These are phyloP conservation scores for Lactarius sp. DNA, from an alignment of 768 basidiomycete species.

Conservation along the genomic window DNA sequence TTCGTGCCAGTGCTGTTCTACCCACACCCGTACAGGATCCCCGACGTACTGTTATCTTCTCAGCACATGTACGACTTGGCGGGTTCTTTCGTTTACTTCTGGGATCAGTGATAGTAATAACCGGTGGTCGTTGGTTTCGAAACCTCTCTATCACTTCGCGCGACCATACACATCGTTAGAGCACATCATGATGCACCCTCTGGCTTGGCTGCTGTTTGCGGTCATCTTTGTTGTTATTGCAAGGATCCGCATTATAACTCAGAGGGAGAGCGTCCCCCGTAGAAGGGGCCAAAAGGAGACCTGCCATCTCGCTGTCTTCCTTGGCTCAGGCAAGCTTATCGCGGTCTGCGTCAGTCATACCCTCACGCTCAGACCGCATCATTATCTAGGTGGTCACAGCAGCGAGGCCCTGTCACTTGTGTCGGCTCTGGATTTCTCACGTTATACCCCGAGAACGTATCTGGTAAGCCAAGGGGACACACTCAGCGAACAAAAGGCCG, in stretches of 20 bases:
- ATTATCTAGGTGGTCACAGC: constrained; percentile 81
- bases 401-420: constrained; percentile 75
- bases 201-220: not conserved
- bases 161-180: not conserved
- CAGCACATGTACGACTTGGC: no score
- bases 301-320: constrained; percentile 71
- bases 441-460: constrained; percentile 76
- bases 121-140: not conserved
- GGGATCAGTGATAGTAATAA: not conserved
- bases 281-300: constrained; percentile 23
- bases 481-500: constrained; percentile 70
- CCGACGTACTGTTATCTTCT: no score
- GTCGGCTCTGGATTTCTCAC: constrained; percentile 64
- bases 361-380: constrained; percentile 20
- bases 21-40: no score
- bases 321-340: constrained; percentile 75
- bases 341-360: not conserved
- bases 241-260: constrained; percentile 27
- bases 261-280: constrained; percentile 24
- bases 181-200: constrained; percentile 2
- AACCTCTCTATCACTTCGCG: not conserved
- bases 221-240: constrained; percentile 5
- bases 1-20: no score
- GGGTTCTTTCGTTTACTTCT: not conserved
- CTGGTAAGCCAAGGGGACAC: constrained; percentile 76